Evolutionary conservation across 148 eudicot species (phyloP), one percentile per base, ranked within the genome.

Genomic region (Cornus kousa): DNA sequence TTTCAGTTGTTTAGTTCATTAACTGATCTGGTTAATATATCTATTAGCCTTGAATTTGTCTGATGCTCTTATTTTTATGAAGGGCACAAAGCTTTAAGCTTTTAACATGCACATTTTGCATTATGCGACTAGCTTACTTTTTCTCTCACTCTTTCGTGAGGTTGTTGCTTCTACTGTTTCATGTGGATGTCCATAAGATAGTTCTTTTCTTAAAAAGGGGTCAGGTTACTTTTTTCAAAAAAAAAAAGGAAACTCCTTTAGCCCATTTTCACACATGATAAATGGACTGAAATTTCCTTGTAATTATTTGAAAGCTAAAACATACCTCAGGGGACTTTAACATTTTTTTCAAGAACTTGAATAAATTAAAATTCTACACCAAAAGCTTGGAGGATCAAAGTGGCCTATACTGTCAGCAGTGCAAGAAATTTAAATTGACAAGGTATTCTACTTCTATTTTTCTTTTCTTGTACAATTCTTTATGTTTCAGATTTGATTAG

Each of bases 41-140:
- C 1, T 6, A 31, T 66, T 7, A 64, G 0, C 22, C 37, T 23
- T 67, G 20, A 39, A 3, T 43, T 13, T 23, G 35, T 28, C 5
- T 24, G 32, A 31, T 74, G 14, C 10, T 73, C 9, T 35, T 24
- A n/a, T 62, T 62, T 43, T 39, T 14, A 6, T 17, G 3, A 14
- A 65, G 60, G 20, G 53, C 20, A 28, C 33, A 62, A 65, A 64
- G 70, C 70, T 64, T 23, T 75, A 23, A 65, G 53, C 70, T 64
- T 66, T 20, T 76, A 24, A 67, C 28, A 46, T 14, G 32, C 62
- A 57, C 62, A 57, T 57, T 57, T 2, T 57, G 62, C 62, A 13
- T 13, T 62, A 3, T n/a, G 22, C 66, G 59, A 46, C 33, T 13
- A 13, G 35, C 39, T 62, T 17, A 28, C 37, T 13, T 66, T 43